A percentile compares a stretch with the other conserved stretches of the same genome.
These are phyloP conservation scores for Ogataea minuta DNA, from an alignment of 805 yeast genomes.

Conservation along the genomic window DNA sequence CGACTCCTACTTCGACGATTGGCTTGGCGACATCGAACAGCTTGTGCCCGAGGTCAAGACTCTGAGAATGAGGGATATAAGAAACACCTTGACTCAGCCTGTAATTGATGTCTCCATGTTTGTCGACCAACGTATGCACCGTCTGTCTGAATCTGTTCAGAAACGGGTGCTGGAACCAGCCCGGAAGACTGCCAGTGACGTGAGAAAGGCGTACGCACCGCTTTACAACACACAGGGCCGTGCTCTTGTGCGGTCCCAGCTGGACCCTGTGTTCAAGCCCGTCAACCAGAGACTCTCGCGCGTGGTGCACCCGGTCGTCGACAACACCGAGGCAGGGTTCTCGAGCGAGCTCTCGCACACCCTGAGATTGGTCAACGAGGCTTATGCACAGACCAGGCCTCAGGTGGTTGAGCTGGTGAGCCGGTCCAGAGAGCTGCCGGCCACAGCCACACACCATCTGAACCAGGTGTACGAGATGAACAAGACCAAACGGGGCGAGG, in stretches of 20 bases:
- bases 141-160: slow-evolving; percentile 32
- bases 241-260: slow-evolving; percentile 57
- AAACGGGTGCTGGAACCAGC: slow-evolving; percentile 45
- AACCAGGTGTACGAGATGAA: slow-evolving; percentile 40
- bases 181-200: slow-evolving; percentile 43
- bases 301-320: slow-evolving; percentile 27
- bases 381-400: slow-evolving; percentile 39
- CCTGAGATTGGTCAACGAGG: slow-evolving; percentile 39
- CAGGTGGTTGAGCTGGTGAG: slow-evolving; percentile 29
- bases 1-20: slow-evolving; percentile 54
- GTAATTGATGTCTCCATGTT: slow-evolving; percentile 40
- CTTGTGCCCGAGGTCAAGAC: slow-evolving; percentile 59
- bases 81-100: slow-evolving; percentile 52
- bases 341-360: slow-evolving; percentile 58
- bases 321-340: slow-evolving; percentile 18
- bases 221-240: slow-evolving; percentile 59
- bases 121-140: slow-evolving; percentile 35
- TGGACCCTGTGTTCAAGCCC: slow-evolving; percentile 64
- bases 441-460: slow-evolving; percentile 35
- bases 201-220: slow-evolving; percentile 49
- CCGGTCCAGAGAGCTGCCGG: slow-evolving; percentile 36
- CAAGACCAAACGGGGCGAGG: slow-evolving; percentile 39
- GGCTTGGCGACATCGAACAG: slow-evolving; percentile 57
- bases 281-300: slow-evolving; percentile 53
- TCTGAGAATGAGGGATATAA: slow-evolving; percentile 46